Evolutionary conservation across 2,329 filamentous ascomycete species (phyloP), one percentile per base, ranked within the genome.

Genomic region (Nemania diffusa): DNA sequence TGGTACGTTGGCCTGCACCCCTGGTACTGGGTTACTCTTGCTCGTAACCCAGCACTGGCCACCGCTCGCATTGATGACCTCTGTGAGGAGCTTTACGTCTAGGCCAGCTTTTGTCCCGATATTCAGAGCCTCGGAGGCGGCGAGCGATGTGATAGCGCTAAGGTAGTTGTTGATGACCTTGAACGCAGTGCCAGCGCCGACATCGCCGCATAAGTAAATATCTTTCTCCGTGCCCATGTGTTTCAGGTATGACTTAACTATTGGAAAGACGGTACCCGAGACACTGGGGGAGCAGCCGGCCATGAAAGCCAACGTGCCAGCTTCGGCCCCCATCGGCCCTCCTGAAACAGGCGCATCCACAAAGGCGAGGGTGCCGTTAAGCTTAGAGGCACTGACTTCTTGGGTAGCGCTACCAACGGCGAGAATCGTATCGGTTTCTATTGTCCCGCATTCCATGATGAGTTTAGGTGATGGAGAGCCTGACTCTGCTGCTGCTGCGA

Each of bases 111-210:
- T 79, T 27, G 79, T 74, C 29, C 79, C 79, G 22, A 81, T 78
- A 56, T 79, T 80, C 61, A 81, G 76, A 5, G 79, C 78, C 70
- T 81, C 79, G 1, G 76, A 76, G 0, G 77, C 78, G 1, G 78
- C 79, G 17, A 81, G 88, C 70, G 92, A 92, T 77, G 89, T 91
- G 70, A 92, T 85, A 4, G 90, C 90, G 22, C 91, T 80, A 22
- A 92, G 84, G 73, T 93, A 93, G 77, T 93, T 92, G 78, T 93
- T 93, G 62, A 90, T 89, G 15, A 92, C 82, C 77, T 93, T 93
- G 27, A 87, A 90, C 7, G 90, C 89, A 0, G 92, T 84, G 0
- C 91, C 91, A 2, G 89, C 84, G 1, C 90, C 90, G 3, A 77
- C 73, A 15, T 84, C 84, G 1, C 90, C 90, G 60, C 92, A 84